Conservation (phyloP, 371 early-diverging fungal species). For the Circinella minor region DNA sequence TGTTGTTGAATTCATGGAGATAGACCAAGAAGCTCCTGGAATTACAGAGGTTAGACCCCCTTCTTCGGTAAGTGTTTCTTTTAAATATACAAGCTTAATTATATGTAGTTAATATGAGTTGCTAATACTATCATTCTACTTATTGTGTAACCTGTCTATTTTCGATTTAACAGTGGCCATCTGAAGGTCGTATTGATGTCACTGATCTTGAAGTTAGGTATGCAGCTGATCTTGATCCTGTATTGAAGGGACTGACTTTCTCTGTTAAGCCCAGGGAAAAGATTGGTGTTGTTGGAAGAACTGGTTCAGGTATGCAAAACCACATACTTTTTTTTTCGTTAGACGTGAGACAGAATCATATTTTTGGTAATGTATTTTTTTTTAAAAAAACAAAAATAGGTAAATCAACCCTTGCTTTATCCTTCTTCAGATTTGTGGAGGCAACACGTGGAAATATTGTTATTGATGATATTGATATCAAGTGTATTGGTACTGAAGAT, state of each 20-base stretch:
- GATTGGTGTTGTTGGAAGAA: constrained; percentile 72
- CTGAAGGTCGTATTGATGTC: constrained; percentile 64
- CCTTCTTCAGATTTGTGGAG: constrained; percentile 80
- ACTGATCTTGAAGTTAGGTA: constrained; percentile 62
- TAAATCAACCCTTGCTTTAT: constrained; percentile 75
- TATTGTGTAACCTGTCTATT: too few relatives aligned
- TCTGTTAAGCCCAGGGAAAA: constrained; percentile 54
- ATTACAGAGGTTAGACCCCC: constrained; percentile 58
- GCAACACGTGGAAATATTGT: constrained; percentile 67
- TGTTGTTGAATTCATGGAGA: constrained; percentile 75
- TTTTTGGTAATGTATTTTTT: too few relatives aligned
- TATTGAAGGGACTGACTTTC: constrained; percentile 61
- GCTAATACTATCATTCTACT: neutral
- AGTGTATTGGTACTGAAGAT: constrained; percentile 70
- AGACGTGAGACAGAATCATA: too few relatives aligned
- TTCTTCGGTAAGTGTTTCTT: constrained; percentile 45
- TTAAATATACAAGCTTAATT: neutral
- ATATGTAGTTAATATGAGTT: too few relatives aligned
- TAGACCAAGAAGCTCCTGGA: constrained; percentile 79
- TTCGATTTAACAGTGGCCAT: constrained; percentile 60
- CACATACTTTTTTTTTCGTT: too few relatives aligned
- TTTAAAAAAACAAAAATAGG: constrained; percentile 20
- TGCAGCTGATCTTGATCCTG: constrained; percentile 61
- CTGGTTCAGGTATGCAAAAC: constrained; percentile 57
- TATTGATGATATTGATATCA: constrained; percentile 78